These are phyloP conservation scores for Trypanosoma vivax DNA, from an alignment of 208 protist species.

Conservation along the genomic window DNA sequence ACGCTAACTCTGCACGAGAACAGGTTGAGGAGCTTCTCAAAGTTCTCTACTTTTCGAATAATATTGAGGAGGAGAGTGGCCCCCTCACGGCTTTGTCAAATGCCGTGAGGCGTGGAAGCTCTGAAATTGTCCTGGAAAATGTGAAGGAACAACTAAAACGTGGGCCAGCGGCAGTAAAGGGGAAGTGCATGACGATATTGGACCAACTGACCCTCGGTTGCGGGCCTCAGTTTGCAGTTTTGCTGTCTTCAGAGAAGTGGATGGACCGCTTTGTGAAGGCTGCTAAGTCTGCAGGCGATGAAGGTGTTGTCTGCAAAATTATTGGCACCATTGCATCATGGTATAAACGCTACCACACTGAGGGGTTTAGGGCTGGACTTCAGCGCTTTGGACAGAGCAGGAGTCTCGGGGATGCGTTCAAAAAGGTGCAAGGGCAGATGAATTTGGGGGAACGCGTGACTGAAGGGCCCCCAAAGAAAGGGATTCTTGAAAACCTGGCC, in stretches of 20 bases:
- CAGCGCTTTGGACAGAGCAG: constrained; percentile 75
- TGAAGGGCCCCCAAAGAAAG: too few relatives aligned
- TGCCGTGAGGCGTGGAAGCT: constrained; percentile 60
- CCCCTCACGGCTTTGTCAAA: constrained; percentile 49
- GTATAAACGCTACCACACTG: constrained; percentile 72
- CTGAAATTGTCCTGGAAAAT: constrained; percentile 54
- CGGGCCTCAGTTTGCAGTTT: constrained; percentile 59
- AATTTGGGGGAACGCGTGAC: constrained; percentile 27
- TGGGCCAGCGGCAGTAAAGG: constrained; percentile 45
- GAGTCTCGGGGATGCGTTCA: constrained; percentile 51
- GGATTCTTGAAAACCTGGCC: too few relatives aligned
- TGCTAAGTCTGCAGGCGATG: constrained; percentile 45
- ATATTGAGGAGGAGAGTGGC: constrained; percentile 42
- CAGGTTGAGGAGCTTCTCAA: constrained; percentile 12
- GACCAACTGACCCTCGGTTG: constrained; percentile 71
- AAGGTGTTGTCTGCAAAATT: constrained; percentile 63
- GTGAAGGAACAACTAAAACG: constrained; percentile 75
- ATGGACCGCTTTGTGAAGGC: constrained; percentile 82
- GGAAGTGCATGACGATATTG: constrained; percentile 64
- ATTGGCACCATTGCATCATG: constrained; percentile 66
- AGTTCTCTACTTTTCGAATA: constrained; percentile 18
- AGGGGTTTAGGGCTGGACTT: constrained; percentile 60
- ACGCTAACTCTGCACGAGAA: not conserved
- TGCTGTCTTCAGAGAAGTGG: constrained; percentile 84
- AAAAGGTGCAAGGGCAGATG: constrained; percentile 30